Conservation (phyloP, 805 yeast species). For the Saturnispora silvae region DNA sequence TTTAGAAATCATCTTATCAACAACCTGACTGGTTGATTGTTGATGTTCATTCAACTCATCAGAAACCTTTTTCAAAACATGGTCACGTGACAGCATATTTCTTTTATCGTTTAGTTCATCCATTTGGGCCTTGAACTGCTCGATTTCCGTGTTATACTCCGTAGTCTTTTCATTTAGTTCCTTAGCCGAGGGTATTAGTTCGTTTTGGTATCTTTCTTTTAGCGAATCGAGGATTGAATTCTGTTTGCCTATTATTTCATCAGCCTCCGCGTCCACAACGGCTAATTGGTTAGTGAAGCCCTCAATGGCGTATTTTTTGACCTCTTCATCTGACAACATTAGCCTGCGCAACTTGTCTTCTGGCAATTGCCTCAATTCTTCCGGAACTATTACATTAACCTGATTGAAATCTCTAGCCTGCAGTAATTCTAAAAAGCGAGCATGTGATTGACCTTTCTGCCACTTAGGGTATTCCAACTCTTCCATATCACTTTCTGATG, state of each 20-base stretch:
- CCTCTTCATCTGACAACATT: constrained; percentile 7
- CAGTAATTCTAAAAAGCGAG: constrained; percentile 1
- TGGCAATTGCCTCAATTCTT: neutral
- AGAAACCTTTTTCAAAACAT: neutral
- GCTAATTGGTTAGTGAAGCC: constrained; percentile 11
- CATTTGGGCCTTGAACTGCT: neutral
- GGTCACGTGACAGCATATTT: constrained; percentile 1
- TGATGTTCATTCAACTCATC: constrained; percentile 6
- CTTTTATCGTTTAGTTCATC: constrained; percentile 3
- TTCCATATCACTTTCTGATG: too few relatives aligned
- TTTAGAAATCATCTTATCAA: constrained; percentile 2
- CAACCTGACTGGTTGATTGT: constrained; percentile 3
- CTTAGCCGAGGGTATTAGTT: constrained; percentile 4
- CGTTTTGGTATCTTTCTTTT: constrained; percentile 14
- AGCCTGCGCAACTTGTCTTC: constrained; percentile 4
- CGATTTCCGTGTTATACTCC: constrained; percentile 1
- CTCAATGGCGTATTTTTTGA: constrained; percentile 15
- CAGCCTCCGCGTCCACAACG: constrained; percentile 23
- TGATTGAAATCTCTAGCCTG: neutral
- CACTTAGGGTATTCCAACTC: constrained; percentile 1
- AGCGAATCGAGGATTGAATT: constrained; percentile 26
- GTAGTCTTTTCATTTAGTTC: constrained; percentile 3
- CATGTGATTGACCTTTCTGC: constrained; percentile 1
- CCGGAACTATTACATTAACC: constrained; percentile 6
- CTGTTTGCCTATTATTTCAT: constrained; percentile 22